These are phyloP conservation scores for Tilletia caries DNA, from an alignment of 1,284 basidiomycete species.

Conservation along the genomic window DNA sequence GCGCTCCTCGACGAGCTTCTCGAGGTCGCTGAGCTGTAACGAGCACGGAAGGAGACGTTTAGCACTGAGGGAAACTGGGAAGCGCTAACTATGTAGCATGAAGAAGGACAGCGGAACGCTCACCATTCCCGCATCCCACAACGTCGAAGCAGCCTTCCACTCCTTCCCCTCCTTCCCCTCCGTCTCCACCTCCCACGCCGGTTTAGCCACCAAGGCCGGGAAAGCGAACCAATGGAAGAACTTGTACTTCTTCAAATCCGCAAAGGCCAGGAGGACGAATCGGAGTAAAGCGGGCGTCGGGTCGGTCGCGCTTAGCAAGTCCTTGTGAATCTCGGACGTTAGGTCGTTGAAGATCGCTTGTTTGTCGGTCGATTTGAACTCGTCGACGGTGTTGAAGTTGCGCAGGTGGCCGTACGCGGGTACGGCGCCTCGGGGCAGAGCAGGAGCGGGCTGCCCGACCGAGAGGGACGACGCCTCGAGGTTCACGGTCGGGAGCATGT, in stretches of 20 bases:
- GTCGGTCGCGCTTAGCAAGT: conserved; percentile 20
- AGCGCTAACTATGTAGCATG: too few species aligned
- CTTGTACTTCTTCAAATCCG: conserved; percentile 95
- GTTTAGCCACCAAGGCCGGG: conserved; percentile 70
- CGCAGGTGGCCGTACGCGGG: conserved; percentile 68
- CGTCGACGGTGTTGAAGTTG: conserved; percentile 84
- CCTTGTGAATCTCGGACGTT: conserved; percentile 7
- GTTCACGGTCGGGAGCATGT: conserved; percentile 40
- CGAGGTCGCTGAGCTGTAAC: neutral
- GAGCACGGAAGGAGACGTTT: too few species aligned
- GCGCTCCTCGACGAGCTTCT: neutral
- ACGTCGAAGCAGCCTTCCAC: conserved; percentile 61
- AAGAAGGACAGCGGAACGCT: neutral
- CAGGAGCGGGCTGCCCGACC: neutral
- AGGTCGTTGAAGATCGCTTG: conserved; percentile 65
- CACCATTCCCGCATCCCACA: neutral
- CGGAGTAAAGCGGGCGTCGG: conserved; percentile 60
- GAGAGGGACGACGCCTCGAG: conserved; percentile 30
- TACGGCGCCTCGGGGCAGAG: conserved; percentile 30
- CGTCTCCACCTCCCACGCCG: conserved; percentile 63
- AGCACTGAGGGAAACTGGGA: too few species aligned
- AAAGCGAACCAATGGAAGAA: conserved; percentile 98
- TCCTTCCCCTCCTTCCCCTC: conserved; percentile 54
- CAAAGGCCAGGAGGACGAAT: conserved; percentile 86
- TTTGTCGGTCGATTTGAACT: conserved; percentile 88